Base-by-base conservation (phyloP, 2,329 filamentous ascomycete genomes). In the Fusarium tuaranense region DNA sequence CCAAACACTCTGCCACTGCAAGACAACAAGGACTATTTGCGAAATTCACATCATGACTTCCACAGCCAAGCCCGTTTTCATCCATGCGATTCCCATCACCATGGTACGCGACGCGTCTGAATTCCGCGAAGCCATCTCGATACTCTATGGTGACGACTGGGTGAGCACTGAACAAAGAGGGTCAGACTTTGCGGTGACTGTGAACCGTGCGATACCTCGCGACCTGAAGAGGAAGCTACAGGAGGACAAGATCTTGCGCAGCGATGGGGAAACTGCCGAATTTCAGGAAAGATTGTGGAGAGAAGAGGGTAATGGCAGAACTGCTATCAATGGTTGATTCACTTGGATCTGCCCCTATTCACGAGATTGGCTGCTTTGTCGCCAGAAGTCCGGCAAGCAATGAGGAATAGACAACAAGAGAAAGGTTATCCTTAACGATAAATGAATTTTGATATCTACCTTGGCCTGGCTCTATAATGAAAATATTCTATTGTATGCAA, bases 171-270 rank as follows among this genome's bases (percentile, higher is more conserved):
- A 38, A 18, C 10, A 2, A 5, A 18, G 39, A n/a, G 20, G 38
- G 5, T 10, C 27, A 12, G n/a, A 36, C 9, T 4, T 14, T 8
- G 20, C 14, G 22, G 27, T 67, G 13, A 55, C n/a, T 7, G 58
- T 51, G 16, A 7, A 41, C 18, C 25, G 34, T 8, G 57, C 14
- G 25, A 16, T 16, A 5, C 64, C 64, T 4, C 12, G 27, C 13
- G 39, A 25, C 27, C n/a, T 67, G 18, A 63, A 36, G 27, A 16
- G 22, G 20, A 67, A 34, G 48, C n/a, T 67, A n/a, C 64, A 55
- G n/a, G 9, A 34, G 16, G 32, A 25, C 39, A 16, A 27, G 12
- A 14, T 25, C 20, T 39, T 55, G 18, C 57, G 20, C 18, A 20
- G 9, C 16, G 18, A 63, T 9, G 13, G 14, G 22, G 12, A 30